Evolutionary conservation across 305 asterid species (phyloP), one percentile per base, ranked within the genome.

Genomic region (Solanum hybrid): DNA sequence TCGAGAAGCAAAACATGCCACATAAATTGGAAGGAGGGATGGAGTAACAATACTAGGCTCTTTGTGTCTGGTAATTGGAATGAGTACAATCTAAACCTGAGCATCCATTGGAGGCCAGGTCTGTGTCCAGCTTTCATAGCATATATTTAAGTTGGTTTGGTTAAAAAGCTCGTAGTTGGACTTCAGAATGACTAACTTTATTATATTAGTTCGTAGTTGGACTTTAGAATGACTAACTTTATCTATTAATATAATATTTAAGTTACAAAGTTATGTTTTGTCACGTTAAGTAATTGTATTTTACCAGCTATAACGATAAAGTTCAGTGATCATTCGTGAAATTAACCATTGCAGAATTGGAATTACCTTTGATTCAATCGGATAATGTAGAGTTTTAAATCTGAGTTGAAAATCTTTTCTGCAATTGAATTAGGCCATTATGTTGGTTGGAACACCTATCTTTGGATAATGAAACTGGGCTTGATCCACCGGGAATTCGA

Each of bases 361-460:
- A 6, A 84, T 51, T 51, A 20, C 38, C 87, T 29, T 82, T 82
- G 73, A 22, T 40, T 81, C 64, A 79, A 79, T 40, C 9, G 51
- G 86, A 40, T 42, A 27, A 35, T 11, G 31, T 16, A 5, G 38
- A 29, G 32, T 82, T 82, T 46, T 82, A 42, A 42, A 10, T 81
- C 14, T 1, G 17, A 0, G 13, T 82, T 32, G 42, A 46, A 56
- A 56, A 3, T 17, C 66, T 81, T 13, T 78, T 17, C 78, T 34
- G 4, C 81, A 13, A 27, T 86, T 69, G 92, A 75, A 90, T 36
- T 91, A 97, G 98, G 98, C 99, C 99, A 6, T 87, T 93, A 94
- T 97, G 99, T 88, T 95, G 98, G 98, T 89, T 97, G 95, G 99
- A 95, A 93, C 98, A 95, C 90, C 94, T 96, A 5, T 94, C 98